phyloP scores from a whole-genome alignment of 306 rosid species.

The Cicer arietinum region DNA sequence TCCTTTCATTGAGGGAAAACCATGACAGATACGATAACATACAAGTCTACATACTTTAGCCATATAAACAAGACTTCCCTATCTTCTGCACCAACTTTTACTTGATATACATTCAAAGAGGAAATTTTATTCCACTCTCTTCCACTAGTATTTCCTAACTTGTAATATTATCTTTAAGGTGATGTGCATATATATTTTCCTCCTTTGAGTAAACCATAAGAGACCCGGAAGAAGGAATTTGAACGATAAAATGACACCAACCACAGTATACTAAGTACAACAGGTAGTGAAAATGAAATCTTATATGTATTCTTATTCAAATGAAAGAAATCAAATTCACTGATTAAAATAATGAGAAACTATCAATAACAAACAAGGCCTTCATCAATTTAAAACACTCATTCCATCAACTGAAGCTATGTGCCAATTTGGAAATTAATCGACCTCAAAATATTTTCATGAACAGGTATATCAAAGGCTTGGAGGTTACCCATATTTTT shows the following conservation, averaged over 20 bases:
- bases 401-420: slow-evolving; percentile 4
- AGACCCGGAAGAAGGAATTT: slow-evolving; percentile 29
- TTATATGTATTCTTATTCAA: slow-evolving; percentile 14
- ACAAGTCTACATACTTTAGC: slow-evolving; percentile 19
- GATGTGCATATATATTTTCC: neutral
- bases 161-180: slow-evolving; percentile 24
- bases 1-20: slow-evolving; percentile 10
- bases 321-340: slow-evolving; percentile 11
- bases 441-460: slow-evolving; percentile 22
- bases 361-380: slow-evolving; percentile 14
- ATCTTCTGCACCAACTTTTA: slow-evolving; percentile 18
- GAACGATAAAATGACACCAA: slow-evolving; percentile 1
- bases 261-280: slow-evolving; percentile 31
- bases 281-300: slow-evolving; percentile 24
- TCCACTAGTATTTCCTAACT: slow-evolving; percentile 35
- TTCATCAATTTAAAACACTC: slow-evolving; percentile 32
- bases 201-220: slow-evolving; percentile 23
- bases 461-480: slow-evolving; percentile 32
- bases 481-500: slow-evolving; percentile 1
- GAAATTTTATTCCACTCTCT: slow-evolving; percentile 14
- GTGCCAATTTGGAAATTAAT: slow-evolving; percentile 20
- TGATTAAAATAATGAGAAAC: slow-evolving; percentile 29
- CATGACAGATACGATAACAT: slow-evolving; percentile 27
- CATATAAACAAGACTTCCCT: slow-evolving; percentile 32
- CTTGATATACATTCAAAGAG: slow-evolving; percentile 11